Evolutionary conservation across 768 basidiomycete species (phyloP).

Genomic region (Fomitopsis serialis): DNA sequence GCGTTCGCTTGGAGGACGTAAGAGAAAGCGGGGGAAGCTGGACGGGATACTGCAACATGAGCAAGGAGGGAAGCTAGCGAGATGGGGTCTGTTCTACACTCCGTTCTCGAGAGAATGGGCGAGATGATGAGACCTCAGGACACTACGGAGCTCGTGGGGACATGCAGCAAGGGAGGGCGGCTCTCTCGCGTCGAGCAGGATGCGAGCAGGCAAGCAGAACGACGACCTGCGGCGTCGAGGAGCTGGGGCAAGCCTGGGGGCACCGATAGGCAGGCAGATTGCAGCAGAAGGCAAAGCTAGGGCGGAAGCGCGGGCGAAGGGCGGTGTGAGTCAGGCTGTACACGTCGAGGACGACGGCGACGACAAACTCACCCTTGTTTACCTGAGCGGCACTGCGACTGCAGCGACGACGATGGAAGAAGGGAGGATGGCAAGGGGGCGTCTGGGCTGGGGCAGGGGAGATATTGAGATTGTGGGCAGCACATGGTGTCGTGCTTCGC

Average conservation of each 20-base stretch:
- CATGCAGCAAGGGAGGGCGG: constrained; percentile 23
- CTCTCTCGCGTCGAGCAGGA: constrained; percentile 11
- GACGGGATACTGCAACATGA: constrained; percentile 33
- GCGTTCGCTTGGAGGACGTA: constrained; percentile 25
- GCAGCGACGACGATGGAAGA: constrained; percentile 7
- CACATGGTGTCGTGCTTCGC: constrained; percentile 15
- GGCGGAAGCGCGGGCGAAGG: constrained; percentile 12
- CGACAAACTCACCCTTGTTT: background rate
- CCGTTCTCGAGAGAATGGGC: constrained; percentile 22
- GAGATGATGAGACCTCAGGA: constrained; percentile 15
- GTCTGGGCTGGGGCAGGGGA: constrained; percentile 9
- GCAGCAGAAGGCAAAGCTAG: constrained; percentile 23
- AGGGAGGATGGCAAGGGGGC: constrained; percentile 10
- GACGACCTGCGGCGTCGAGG: constrained; percentile 21
- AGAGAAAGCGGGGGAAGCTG: constrained; percentile 29
- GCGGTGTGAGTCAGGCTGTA: constrained; percentile 2
- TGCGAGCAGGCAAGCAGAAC: constrained; percentile 4
- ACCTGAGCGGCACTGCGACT: constrained; percentile 10
- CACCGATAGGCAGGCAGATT: constrained; percentile 24
- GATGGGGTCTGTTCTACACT: constrained; percentile 12
- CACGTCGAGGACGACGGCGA: background rate
- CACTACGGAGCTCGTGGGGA: constrained; percentile 17
- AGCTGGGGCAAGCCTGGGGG: constrained; percentile 22
- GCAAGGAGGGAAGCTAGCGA: constrained; percentile 10
- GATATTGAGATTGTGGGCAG: constrained; percentile 14